Evolutionary conservation across 805 yeast species (phyloP), one percentile per base, ranked within the genome.

Genomic region (Ogataea pini): DNA sequence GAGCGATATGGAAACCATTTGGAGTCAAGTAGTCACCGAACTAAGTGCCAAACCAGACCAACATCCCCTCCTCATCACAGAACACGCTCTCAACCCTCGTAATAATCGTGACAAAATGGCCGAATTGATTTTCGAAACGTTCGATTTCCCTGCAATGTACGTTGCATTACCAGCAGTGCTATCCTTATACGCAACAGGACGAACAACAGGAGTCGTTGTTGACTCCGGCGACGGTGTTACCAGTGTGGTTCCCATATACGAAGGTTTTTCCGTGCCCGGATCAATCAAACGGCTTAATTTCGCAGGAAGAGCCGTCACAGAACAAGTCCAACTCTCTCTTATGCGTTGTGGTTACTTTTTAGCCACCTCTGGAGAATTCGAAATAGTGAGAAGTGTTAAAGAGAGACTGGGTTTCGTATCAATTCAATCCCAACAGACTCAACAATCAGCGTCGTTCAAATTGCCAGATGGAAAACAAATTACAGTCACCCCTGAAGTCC

Each of bases 211-310:
- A 1, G 78, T 89, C 32, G 96, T 89, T 2, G 61, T 92, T 10
- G 97, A 91, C 61, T 79, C 85, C n/a, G 97, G 97, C 4, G 97
- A 91, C 65, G 97, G 97, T 4, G 96, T 89, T 20, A 79, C 87
- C 33, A 91, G 87, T 60, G 76, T 86, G 7, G 96, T 89, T 2
- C 97, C 97, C 0, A 89, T 92, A 0, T 92, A 81, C 66, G 90
- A 89, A 51, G 98, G 98, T 4, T 91, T 89, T 64, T 75, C 91
- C 10, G 63, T 91, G 13, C 83, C 91, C 0, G 74, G 83, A 2
- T 82, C 91, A 2, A 80, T 88, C 19, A 78, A 79, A 63, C 68
- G 97, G 46, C 72, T 86, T 51, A 94, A 90, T 61, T 64, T 89
- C 20, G 97, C 94, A 0, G 98, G 98, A 0, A 65, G 94, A 38